A percentile compares a stretch with the other conserved stretches of the same genome.
Conservation (phyloP, 2,329 filamentous ascomycete genomes). For the Saccharata proteae region DNA sequence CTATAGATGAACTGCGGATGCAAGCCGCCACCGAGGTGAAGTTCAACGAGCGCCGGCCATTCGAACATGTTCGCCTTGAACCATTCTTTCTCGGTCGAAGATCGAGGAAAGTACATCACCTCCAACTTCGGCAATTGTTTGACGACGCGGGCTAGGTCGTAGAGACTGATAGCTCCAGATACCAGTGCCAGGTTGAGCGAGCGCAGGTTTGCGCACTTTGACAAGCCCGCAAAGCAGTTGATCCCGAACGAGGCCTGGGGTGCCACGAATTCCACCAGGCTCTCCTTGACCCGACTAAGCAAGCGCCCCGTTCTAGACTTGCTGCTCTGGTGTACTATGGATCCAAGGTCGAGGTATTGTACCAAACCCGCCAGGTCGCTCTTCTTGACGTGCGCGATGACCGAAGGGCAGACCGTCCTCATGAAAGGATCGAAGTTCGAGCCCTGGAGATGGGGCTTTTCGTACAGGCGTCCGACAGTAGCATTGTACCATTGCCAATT, state of each 20-base stretch:
- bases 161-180: slow-evolving; percentile 36
- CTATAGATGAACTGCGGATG: slow-evolving; percentile 30
- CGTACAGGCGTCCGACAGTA: slow-evolving; percentile 40
- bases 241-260: slow-evolving; percentile 46
- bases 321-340: slow-evolving; percentile 46
- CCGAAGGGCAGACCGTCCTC: slow-evolving; percentile 41
- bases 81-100: slow-evolving; percentile 20
- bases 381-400: slow-evolving; percentile 36
- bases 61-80: slow-evolving; percentile 16
- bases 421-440: slow-evolving; percentile 43
- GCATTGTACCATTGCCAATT: slow-evolving; percentile 44
- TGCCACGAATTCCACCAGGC: slow-evolving; percentile 42
- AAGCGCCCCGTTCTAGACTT: slow-evolving; percentile 46
- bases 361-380: slow-evolving; percentile 40
- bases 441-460: slow-evolving; percentile 38
- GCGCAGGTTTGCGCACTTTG: slow-evolving; percentile 40
- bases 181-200: slow-evolving; percentile 42
- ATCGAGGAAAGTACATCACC: slow-evolving; percentile 33
- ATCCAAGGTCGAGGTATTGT: slow-evolving; percentile 39
- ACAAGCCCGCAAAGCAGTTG: slow-evolving; percentile 44
- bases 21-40: slow-evolving; percentile 33
- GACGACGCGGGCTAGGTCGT: slow-evolving; percentile 38
- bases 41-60: slow-evolving; percentile 32
- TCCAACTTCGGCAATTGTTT: slow-evolving; percentile 32
- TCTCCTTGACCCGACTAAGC: slow-evolving; percentile 40